Evolutionary conservation across 2,329 filamentous ascomycete genomes (phyloP), one percentile per base, ranked within the genome.

Genomic region (Colletotrichum spinosum): DNA sequence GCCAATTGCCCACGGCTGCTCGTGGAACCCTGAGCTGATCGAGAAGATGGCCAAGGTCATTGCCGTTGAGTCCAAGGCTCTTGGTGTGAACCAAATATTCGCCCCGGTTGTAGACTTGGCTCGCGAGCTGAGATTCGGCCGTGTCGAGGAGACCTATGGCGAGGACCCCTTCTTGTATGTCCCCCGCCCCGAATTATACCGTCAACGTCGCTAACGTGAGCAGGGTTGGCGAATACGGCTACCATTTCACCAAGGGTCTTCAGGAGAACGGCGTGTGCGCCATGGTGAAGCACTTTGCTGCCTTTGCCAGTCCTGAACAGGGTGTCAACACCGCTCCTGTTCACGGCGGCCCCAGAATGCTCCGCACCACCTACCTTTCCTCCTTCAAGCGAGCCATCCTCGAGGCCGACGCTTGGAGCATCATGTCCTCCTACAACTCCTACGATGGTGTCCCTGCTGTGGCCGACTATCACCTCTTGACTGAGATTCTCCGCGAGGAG

Each of bases 201-300:
- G 8, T 8, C 33, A 25, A 7, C 13, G 9, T n/a, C 2, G n/a
- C 62, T 65, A 37, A 65, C 41, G 33, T 25, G 50, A 6, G 7
- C 48, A 81, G 77, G 45, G 77, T 88, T 2, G 91, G 90, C 4
- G 90, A 93, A 72, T 84, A 92, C 61, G 88, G 86, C 1, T 88
- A 92, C 70, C 79, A 83, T 37, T 84, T 79, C 55, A 80, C 81
- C 67, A 82, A 80, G 68, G 82, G 90, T 25, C 79, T 93, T 2
- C 90, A 93, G 74, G 83, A 82, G 11, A 80, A 82, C 39, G 88
- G 88, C 48, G 90, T 93, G 6, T 88, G 87, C 33, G 87, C 91
- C 13, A 92, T 88, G 76, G 88, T 93, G 51, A 94, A 93, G 79
- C 91, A 94, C 73, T 93, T 90, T 73, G 89, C 88, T 11, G 91